Evolutionary conservation across 1,284 basidiomycete genomes (phyloP), one percentile per base, ranked within the genome.

Genomic region (Rhodotorula glutinis): DNA sequence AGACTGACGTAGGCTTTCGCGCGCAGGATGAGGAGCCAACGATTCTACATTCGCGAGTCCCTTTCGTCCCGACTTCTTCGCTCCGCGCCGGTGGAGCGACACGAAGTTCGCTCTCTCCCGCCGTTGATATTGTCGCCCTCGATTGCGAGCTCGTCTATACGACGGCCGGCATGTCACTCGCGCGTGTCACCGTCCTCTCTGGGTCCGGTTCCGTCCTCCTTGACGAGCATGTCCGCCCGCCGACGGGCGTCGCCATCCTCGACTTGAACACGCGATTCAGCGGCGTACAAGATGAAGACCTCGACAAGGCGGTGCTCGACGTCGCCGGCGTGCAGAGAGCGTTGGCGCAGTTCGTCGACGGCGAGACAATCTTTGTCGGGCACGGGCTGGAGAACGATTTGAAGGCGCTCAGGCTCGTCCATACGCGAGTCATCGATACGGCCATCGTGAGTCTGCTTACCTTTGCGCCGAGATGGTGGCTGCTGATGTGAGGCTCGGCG

Each of bases 91-190:
- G 17, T 44, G 9, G 17, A 16, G 43, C 43, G 43, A 44, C 43
- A 16, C 19, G 46, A 21, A 21, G 19, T 47, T 17, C 25, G 14
- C 49, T 27, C 9, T 49, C 27, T 41, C 27, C 40, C 47, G 19
- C 68, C 10, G 65, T 70, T n/a, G 69, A 67, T 38, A 46, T 77
- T 19, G 90, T 87, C 10, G 90, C 89, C 0, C 80, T 95, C 59
- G 92, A 95, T 78, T 94, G 82, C 77, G 93, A 97, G 78, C 92
- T 96, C 89, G 84, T 94, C 33, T 92, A 91, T 79, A 90, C 91
- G 0, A 93, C 92, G 0, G 88, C 88, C 9, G 93, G 93, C 0
- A 85, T 91, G 82, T 86, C 88, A 30, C 85, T 94, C 11, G 93
- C 91, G 7, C 85, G 93, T 10, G 86, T 94, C 1, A 94, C 92